These are phyloP conservation scores for Boletus patriciae DNA, from an alignment of 768 basidiomycete genomes.

Conservation along the genomic window DNA sequence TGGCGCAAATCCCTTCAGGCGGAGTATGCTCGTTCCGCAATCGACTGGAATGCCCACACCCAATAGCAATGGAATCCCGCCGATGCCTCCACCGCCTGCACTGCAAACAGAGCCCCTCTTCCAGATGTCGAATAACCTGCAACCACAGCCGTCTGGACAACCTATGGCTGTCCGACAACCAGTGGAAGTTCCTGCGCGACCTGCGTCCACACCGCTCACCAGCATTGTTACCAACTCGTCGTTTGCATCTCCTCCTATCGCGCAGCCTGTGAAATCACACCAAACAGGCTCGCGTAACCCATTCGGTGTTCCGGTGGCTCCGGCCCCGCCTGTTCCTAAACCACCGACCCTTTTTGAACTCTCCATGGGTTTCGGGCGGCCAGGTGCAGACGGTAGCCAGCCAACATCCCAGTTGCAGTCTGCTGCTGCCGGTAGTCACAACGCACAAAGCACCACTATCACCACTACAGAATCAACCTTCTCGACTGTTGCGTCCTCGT, in stretches of 20 bases:
- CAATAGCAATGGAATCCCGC: slow-evolving; percentile 26
- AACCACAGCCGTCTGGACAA: slow-evolving; percentile 16
- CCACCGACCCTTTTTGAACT: slow-evolving; percentile 82
- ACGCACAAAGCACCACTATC: slow-evolving; percentile 27
- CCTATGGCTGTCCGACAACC: slow-evolving; percentile 8
- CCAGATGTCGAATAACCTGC: slow-evolving; percentile 9
- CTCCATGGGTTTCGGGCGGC: slow-evolving; percentile 47
- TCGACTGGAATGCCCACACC: slow-evolving; percentile 57
- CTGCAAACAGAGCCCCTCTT: slow-evolving; percentile 14
- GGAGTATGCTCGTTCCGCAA: slow-evolving; percentile 69
- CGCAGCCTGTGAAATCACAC: slow-evolving; percentile 77
- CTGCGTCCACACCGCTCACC: slow-evolving; percentile 72
- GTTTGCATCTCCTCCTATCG: slow-evolving; percentile 42
- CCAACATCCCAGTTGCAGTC: slow-evolving; percentile 30
- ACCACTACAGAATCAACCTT: slow-evolving; percentile 47
- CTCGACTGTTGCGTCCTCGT: slow-evolving; percentile 72
- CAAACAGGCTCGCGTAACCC: slow-evolving; percentile 95
- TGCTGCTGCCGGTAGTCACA: slow-evolving; percentile 31
- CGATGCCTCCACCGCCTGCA: slow-evolving; percentile 9
- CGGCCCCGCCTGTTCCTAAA: slow-evolving; percentile 67
- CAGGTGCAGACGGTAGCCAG: slow-evolving; percentile 29
- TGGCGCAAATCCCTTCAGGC: slow-evolving; percentile 81
- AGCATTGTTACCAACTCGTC: slow-evolving; percentile 30
- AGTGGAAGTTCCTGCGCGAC: slow-evolving; percentile 49
- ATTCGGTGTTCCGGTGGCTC: slow-evolving; percentile 72